Percentiles rank a stretch among this genome's conserved stretches.
Conservation (phyloP, 2,329 filamentous ascomycete species). For the Penicillium sp. region DNA sequence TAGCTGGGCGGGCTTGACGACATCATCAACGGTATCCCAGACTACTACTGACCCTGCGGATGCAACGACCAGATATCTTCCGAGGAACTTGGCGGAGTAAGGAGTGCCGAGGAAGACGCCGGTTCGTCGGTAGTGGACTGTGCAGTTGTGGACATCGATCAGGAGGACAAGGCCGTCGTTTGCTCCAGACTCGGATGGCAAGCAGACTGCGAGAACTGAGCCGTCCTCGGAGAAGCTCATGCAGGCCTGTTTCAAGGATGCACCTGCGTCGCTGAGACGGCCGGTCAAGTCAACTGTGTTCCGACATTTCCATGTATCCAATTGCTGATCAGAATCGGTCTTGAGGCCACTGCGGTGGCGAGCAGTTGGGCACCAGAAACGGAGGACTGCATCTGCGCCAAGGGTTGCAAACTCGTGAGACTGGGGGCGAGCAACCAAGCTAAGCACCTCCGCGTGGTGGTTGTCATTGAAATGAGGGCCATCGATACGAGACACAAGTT, state of each 20-base stretch:
- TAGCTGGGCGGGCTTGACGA: slow-evolving; percentile 66
- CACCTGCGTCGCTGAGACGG: slow-evolving; percentile 23
- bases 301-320: slow-evolving; percentile 74
- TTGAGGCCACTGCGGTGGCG: slow-evolving; percentile 68
- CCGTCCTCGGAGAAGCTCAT: slow-evolving; percentile 82
- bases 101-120: slow-evolving; percentile 67
- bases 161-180: slow-evolving; percentile 69
- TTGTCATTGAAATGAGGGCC: slow-evolving; percentile 68
- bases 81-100: slow-evolving; percentile 69
- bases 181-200: slow-evolving; percentile 41
- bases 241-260: slow-evolving; percentile 56
- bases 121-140: slow-evolving; percentile 65
- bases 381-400: slow-evolving; percentile 74
- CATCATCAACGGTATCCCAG: slow-evolving; percentile 81
- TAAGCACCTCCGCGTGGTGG: slow-evolving; percentile 62
- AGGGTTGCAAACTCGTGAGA: slow-evolving; percentile 77
- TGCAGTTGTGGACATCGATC: slow-evolving; percentile 70
- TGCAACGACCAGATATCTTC: slow-evolving; percentile 72
- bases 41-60: slow-evolving; percentile 69
- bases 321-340: slow-evolving; percentile 45
- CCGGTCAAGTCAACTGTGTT: slow-evolving; percentile 53
- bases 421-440: slow-evolving; percentile 69
- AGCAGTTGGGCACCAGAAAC: slow-evolving; percentile 76
- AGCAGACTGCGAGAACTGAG: slow-evolving; percentile 70
- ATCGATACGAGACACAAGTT: slow-evolving; percentile 80